Percentiles rank a stretch among this genome's conserved stretches.
Evolutionary conservation across 768 basidiomycete species (phyloP).

Genomic region (Lanmaoa rubissima): DNA sequence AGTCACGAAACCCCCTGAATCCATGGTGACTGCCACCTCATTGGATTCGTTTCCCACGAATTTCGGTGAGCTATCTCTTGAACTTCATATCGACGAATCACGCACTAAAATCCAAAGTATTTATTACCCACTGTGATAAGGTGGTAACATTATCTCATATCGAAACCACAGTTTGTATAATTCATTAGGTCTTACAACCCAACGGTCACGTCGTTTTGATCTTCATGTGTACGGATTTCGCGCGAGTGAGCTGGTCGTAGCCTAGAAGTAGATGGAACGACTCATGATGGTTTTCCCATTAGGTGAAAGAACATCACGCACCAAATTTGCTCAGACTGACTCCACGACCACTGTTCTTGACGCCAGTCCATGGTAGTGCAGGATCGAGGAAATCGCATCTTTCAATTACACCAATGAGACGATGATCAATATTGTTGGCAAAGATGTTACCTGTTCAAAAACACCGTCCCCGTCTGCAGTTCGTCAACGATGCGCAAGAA

Average conservation of each 20-base stretch:
- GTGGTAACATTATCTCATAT: too few species aligned
- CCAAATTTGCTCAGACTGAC: slow-evolving; percentile 89
- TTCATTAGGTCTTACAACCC: too few species aligned
- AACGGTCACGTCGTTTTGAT: slow-evolving; percentile 45
- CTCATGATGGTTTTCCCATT: neutral
- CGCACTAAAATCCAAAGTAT: too few species aligned
- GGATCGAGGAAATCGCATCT: slow-evolving; percentile 92
- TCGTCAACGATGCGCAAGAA: slow-evolving; percentile 66
- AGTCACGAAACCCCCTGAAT: too few species aligned
- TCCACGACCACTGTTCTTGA: slow-evolving; percentile 91
- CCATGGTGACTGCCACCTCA: too few species aligned
- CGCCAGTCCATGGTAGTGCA: slow-evolving; percentile 90
- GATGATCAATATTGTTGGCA: neutral
- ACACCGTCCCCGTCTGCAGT: slow-evolving; percentile 89
- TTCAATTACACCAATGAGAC: neutral
- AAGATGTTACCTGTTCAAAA: slow-evolving; percentile 70
- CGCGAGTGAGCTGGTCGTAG: slow-evolving; percentile 80
- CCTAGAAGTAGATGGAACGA: slow-evolving; percentile 43
- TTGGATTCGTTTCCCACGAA: too few species aligned
- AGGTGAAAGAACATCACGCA: slow-evolving; percentile 34
- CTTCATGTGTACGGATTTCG: slow-evolving; percentile 84
- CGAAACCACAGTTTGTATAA: too few species aligned
- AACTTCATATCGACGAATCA: too few species aligned
- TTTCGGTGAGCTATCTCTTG: too few species aligned
- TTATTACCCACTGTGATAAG: too few species aligned